Base-by-base conservation (phyloP, 106 monocot genomes). In the Acorus gramineus region DNA sequence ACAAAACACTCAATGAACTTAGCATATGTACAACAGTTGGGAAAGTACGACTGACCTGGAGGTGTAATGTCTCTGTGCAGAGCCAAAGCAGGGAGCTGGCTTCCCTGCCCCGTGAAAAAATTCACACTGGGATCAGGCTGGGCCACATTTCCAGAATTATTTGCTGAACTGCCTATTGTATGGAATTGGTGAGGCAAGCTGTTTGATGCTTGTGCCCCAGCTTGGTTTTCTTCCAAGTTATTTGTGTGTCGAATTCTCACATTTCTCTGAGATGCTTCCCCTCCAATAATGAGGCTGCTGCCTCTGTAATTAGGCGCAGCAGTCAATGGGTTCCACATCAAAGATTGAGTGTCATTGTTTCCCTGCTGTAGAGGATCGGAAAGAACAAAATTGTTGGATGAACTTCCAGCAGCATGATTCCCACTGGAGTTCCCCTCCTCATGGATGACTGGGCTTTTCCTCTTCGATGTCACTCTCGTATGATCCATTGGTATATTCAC, bases 221-320 rank as follows among this genome's bases (percentile, higher is more conserved):
- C 6, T 47, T 59, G 57, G 28, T 63, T 71, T 11, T 46, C 45
- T 61, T 71, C 82, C 11, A 68, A 59, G 11, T 70, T 10, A 65
- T 77, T 49, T 2, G 55, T 48, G 61, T 74, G 58, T 14, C 86
- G 60, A 44, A 74, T 72, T 74, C 86, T 77, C 4, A 87, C 86
- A 80, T 83, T 83, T 64, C 86, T 77, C 60, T 77, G 80, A 80
- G 67, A 77, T 63, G 59, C 86, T 64, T 79, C 82, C 6, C 6
- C 55, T 47, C n/a, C 44, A 65, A 47, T 50, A 60, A 50, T 53
- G 7, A 14, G 52, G 66, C 63, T n/a, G 57, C 59, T 56, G 44
- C 47, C 69, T 54, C 61, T 60, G 1, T 69, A 10, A n/a, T 48
- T 50, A 42, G 67, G 70, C 69, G 69, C 62, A 28, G 28, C 28